Evolutionary conservation across 1,139 yeast species (phyloP).

Genomic region (Yamadazyma aaseri): DNA sequence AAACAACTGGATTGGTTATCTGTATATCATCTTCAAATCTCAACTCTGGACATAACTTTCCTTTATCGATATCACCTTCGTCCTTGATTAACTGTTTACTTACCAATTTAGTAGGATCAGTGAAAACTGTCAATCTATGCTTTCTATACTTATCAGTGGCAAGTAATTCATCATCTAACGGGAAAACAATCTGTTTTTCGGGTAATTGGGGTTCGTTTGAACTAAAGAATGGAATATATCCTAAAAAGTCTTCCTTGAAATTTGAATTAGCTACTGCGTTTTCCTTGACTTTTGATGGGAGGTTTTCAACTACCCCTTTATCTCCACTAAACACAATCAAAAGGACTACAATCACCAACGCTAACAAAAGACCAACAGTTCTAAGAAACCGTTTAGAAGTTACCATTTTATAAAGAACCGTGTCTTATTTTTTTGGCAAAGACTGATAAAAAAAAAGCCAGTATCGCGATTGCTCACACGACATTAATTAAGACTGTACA

Average conservation of each 20-base stretch:
- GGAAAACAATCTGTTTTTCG: conserved; percentile 7
- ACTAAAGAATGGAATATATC: conserved; percentile 3
- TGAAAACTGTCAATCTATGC: conserved; percentile 16
- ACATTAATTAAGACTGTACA: no score
- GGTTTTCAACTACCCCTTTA: background rate
- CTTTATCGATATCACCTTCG: conserved; percentile 11
- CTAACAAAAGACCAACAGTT: background rate
- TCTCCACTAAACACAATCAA: background rate
- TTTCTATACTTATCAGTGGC: conserved; percentile 8
- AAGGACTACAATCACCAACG: background rate
- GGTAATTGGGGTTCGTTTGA: background rate
- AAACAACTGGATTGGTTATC: conserved; percentile 13
- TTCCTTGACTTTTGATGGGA: background rate
- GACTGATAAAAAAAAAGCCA: no score
- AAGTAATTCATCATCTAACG: conserved; percentile 9
- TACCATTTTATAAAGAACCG: no score
- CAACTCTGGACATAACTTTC: conserved; percentile 17
- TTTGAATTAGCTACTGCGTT: no score
- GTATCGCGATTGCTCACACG: no score
- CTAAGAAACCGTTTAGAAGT: background rate
- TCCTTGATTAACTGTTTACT: conserved; percentile 8
- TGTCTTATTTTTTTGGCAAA: no score
- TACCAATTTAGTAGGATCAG: conserved; percentile 19
- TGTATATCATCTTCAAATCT: conserved; percentile 16
- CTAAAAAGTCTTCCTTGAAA: conserved; percentile 2